A percentile compares a stretch with the other conserved stretches of the same genome.
Conservation (phyloP, 805 yeast genomes). For the Barnettozyma sp. region DNA sequence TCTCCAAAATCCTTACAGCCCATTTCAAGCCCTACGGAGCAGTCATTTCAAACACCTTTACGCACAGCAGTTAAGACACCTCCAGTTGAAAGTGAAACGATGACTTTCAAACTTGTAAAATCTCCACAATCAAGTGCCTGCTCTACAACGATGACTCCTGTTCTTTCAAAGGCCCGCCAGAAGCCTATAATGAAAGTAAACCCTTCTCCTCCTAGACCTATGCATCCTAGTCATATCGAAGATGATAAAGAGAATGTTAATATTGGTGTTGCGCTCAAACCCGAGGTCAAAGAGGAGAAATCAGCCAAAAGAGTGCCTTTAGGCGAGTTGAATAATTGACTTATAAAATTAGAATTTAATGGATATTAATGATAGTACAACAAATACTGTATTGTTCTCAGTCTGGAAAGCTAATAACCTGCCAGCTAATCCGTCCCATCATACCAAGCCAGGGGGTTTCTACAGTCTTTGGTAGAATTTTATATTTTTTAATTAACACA, state of each 20-base stretch:
- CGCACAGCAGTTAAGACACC: slow-evolving; percentile 12
- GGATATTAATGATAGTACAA: not conserved
- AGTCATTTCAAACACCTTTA: slow-evolving; percentile 15
- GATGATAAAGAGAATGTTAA: slow-evolving; percentile 8
- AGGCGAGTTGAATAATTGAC: slow-evolving; percentile 5
- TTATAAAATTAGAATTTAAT: not conserved
- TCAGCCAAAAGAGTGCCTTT: slow-evolving; percentile 3
- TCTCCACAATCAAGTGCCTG: slow-evolving; percentile 1
- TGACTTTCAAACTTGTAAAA: slow-evolving; percentile 20
- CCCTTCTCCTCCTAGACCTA: slow-evolving; percentile 15
- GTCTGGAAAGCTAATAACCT: too few species aligned
- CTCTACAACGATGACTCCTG: slow-evolving; percentile 10
- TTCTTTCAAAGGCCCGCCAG: slow-evolving; percentile 15
- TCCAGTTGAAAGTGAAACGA: slow-evolving; percentile 11
- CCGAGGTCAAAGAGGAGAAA: not conserved
- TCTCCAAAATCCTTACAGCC: slow-evolving; percentile 1
- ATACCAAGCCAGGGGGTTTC: not conserved
- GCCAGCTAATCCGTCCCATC: not conserved
- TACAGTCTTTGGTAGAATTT: not conserved
- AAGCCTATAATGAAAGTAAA: slow-evolving; percentile 18
- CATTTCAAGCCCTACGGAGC: not conserved
- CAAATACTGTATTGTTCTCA: too few species aligned
- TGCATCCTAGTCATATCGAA: slow-evolving; percentile 4
- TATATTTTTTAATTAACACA: slow-evolving; percentile 3
- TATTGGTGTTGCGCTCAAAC: not conserved